Base-by-base conservation (phyloP, 1,139 yeast genomes). In the Maudiozyma humilis region DNA sequence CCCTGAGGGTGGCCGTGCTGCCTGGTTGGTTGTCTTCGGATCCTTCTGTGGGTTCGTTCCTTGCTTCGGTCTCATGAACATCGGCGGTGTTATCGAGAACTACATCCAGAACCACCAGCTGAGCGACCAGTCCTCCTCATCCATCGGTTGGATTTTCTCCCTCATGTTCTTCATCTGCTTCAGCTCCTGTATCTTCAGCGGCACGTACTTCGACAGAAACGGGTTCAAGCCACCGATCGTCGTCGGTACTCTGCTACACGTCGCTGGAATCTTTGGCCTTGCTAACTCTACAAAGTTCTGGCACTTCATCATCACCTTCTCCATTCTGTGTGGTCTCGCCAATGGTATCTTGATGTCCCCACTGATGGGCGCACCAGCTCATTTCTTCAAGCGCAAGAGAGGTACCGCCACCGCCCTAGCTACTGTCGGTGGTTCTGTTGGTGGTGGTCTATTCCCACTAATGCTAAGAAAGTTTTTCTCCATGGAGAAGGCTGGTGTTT, bases 91-190 rank as follows among this genome's bases (percentile, higher is more conserved):
- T 1, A 70, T 79, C 38, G 82, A 79, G 59, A 72, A 80, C 1
- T 78, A 78, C 50, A 69, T 80, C 7, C 67, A 75, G 23, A 58
- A 62, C 3, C 71, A 80, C 55, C 83, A 78, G 53, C 64, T 81
- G 40, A 61, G 67, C 3, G 49, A 66, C 31, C 68, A 68, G 7
- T 61, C 69, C 12, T 64, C 77, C 2, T 70, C 80, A 1, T 67
- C 72, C 13, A 72, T 78, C 3, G 76, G 84, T 5, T 81, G 88
- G 89, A 73, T 82, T 35, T 79, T 81, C 57, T 76, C 87, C 1
- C 57, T 81, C 18, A 75, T 71, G 56, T 59, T 78, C 30, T 80
- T 81, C 40, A 63, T 79, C 15, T 66, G 73, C 52, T 79, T 75
- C 61, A 66, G 76, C 41, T 74, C 78, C 1, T 73, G 77, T 4